A percentile compares a stretch with the other conserved stretches of the same genome.
Evolutionary conservation across 768 basidiomycete species (phyloP).

Genomic region (Podaxis mareebaensis): DNA sequence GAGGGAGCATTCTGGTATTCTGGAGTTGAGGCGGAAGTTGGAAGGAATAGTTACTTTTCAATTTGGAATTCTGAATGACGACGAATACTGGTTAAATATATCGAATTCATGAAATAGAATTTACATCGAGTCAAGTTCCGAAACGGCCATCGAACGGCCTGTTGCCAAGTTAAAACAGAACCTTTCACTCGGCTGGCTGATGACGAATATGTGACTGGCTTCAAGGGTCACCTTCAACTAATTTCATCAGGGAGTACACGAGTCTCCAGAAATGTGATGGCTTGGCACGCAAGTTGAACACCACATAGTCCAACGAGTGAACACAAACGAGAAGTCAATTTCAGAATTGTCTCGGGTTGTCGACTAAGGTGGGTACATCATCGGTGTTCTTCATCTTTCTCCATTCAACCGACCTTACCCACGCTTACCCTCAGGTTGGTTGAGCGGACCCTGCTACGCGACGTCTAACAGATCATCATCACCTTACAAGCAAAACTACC

Average conservation of each 20-base stretch:
- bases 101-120: background rate
- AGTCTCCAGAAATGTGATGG: background rate
- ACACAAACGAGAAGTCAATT: background rate
- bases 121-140: background rate
- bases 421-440: background rate
- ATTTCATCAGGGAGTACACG: background rate
- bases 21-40: background rate
- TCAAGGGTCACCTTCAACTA: background rate
- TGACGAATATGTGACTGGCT: background rate
- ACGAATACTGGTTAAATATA: background rate
- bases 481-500: background rate
- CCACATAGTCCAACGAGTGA: background rate
- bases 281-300: background rate
- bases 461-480: background rate
- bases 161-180: background rate
- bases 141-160: background rate
- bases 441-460: slow-evolving; percentile 5
- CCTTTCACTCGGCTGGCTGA: background rate
- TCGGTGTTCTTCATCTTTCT: slow-evolving; percentile 7
- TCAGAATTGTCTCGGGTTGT: background rate
- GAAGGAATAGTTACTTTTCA: background rate
- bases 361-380: background rate
- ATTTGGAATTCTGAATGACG: background rate
- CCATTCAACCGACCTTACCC: slow-evolving; percentile 14
- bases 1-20: background rate